Conservation (phyloP, 1,284 basidiomycete genomes). For the Apiotrichum veenhuisii region DNA sequence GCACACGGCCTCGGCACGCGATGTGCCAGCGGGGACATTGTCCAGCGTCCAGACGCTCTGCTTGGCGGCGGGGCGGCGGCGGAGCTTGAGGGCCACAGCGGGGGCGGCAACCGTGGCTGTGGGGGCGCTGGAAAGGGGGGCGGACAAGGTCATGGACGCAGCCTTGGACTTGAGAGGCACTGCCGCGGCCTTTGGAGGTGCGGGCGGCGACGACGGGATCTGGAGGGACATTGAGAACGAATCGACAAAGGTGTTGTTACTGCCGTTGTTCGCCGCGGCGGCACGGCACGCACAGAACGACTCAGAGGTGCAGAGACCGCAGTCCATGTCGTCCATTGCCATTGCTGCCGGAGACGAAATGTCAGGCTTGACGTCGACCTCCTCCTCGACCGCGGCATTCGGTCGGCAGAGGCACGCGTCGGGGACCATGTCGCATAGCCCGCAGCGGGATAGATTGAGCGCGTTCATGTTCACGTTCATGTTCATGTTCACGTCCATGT, state of each 20-base stretch:
- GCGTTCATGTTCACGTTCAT: too few species aligned
- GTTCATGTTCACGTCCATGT: too few species aligned
- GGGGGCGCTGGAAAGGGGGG: neutral
- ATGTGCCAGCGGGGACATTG: slow-evolving; percentile 16
- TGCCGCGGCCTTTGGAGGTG: neutral
- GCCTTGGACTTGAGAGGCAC: neutral
- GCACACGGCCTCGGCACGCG: slow-evolving; percentile 39
- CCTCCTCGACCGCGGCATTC: slow-evolving; percentile 3
- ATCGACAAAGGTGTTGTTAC: neutral
- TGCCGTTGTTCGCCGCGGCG: slow-evolving; percentile 8
- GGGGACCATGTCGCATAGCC: slow-evolving; percentile 34
- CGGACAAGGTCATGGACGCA: neutral
- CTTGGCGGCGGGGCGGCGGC: slow-evolving; percentile 11
- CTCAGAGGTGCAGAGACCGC: slow-evolving; percentile 41
- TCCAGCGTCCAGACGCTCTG: slow-evolving; percentile 35
- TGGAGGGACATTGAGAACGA: slow-evolving; percentile 1
- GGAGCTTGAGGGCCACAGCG: slow-evolving; percentile 17
- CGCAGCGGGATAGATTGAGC: slow-evolving; percentile 21
- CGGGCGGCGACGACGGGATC: neutral
- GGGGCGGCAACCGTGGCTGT: slow-evolving; percentile 8
- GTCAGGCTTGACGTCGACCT: slow-evolving; percentile 31
- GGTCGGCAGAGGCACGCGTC: slow-evolving; percentile 41
- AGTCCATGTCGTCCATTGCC: slow-evolving; percentile 15
- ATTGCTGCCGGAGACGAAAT: slow-evolving; percentile 18
- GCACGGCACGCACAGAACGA: slow-evolving; percentile 43